Evolutionary conservation across 345 rosid species (phyloP).

Genomic region (Camelina laxa): DNA sequence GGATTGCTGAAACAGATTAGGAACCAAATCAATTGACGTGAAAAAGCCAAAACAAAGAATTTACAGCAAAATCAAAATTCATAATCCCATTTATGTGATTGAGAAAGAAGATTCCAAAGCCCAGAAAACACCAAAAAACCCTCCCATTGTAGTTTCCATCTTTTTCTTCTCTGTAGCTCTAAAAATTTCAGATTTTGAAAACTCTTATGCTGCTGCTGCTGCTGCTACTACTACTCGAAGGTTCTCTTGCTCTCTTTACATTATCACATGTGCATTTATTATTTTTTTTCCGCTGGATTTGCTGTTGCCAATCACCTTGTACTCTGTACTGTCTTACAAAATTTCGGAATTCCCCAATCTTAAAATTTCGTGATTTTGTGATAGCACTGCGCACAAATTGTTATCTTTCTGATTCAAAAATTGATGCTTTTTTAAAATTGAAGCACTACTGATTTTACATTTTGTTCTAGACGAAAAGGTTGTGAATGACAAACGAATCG

Average conservation of each 20-base stretch:
- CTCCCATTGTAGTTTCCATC: neutral
- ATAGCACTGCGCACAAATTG: neutral
- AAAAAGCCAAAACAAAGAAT: neutral
- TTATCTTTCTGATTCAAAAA: neutral
- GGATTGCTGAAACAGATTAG: neutral
- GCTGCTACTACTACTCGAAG: conserved; percentile 1
- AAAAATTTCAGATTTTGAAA: too few relatives aligned
- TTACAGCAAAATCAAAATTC: conserved; percentile 8
- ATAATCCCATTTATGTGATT: conserved; percentile 39
- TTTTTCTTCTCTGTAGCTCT: conserved; percentile 15
- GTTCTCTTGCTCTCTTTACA: conserved; percentile 21
- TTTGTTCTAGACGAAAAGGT: too few relatives aligned
- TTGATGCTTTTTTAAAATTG: neutral
- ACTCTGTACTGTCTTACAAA: neutral
- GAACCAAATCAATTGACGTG: neutral
- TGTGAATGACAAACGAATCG: neutral
- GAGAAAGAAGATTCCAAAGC: conserved; percentile 32
- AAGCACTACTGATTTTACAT: neutral
- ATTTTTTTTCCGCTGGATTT: neutral
- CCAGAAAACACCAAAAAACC: conserved; percentile 37
- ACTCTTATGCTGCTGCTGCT: conserved; percentile 14
- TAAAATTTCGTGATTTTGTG: neutral
- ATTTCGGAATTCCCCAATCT: neutral
- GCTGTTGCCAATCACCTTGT: neutral
- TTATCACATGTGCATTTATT: neutral